phyloP scores from a whole-genome alignment of 2,329 filamentous ascomycete species.

The Fusarium buharicum region DNA sequence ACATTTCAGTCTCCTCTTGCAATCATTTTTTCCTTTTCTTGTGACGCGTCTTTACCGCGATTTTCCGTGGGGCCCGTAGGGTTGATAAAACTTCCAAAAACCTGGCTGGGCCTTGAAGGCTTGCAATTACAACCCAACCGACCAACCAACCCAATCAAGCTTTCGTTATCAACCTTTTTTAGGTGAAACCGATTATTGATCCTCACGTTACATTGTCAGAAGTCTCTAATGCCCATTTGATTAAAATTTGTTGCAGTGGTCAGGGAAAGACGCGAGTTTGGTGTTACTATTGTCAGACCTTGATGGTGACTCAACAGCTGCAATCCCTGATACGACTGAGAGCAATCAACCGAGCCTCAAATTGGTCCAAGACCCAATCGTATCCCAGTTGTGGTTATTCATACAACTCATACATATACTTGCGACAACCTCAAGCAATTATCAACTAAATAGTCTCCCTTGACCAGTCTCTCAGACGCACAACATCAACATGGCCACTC shows the following conservation, averaged over 20 bases:
- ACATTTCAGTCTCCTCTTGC: slow-evolving; percentile 11
- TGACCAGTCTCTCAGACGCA: slow-evolving; percentile 20
- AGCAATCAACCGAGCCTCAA: slow-evolving; percentile 9
- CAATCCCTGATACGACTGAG: slow-evolving; percentile 22
- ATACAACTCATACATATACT: slow-evolving; percentile 1
- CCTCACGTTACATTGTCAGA: not conserved
- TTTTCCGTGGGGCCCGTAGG: slow-evolving; percentile 38
- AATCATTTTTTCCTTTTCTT: slow-evolving; percentile 1
- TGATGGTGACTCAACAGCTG: slow-evolving; percentile 35
- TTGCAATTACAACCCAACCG: slow-evolving; percentile 16
- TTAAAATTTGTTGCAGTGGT: slow-evolving; percentile 6
- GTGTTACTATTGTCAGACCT: slow-evolving; percentile 28
- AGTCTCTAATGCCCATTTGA: not conserved
- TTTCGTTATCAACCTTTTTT: slow-evolving; percentile 6
- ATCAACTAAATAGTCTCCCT: slow-evolving; percentile 1
- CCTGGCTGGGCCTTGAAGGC: slow-evolving; percentile 26
- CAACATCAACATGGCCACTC: slow-evolving; percentile 43
- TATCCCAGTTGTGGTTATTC: not conserved
- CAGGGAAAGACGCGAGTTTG: slow-evolving; percentile 18
- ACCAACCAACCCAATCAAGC: slow-evolving; percentile 5
- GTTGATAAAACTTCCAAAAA: slow-evolving; percentile 24
- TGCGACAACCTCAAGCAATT: slow-evolving; percentile 1
- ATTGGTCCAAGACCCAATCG: not conserved
- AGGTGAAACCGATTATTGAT: not conserved
- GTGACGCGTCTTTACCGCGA: slow-evolving; percentile 28